Base-by-base conservation (phyloP, 2,329 filamentous ascomycete species). In the Fusarium brevicatenulatum region DNA sequence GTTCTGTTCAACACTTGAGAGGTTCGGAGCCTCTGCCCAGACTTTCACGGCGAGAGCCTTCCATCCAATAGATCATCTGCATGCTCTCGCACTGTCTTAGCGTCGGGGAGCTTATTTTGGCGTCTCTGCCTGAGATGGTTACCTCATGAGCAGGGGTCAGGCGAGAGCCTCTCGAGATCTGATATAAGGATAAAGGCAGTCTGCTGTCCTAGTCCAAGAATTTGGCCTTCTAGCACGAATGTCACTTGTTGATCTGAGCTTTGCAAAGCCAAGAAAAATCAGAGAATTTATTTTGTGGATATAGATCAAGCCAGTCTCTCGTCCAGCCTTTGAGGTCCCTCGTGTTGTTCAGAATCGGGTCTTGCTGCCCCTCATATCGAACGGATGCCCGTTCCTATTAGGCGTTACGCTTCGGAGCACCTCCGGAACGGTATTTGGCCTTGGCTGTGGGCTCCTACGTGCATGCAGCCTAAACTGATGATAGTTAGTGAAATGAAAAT, bases 341-440 rank as follows among this genome's bases (percentile, higher is more conserved):
- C 43, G 9, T 28, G 18, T 19, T 19, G 30, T 40, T 25, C 18
- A 53, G n/a, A 42, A 19, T 23, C 36, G n/a, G 25, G 28, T 15
- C 36, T 39, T 16, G 39, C 32, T 64, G 39, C 36, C 46, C 39
- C 37, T 23, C 9, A 39, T 43, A 7, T 39, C 25, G 13, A 9
- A 63, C 32, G n/a, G 43, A 59, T 59, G 32, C 11, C 23, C 43
- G 39, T n/a, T 50, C 16, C 28, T 40, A 40, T 30, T 44, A 36
- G 23, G n/a, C 18, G 13, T 39, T 53, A 21, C 52, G 25, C 19
- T 66, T 42, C 66, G 66, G 65, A 69, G 44, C 19, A 57, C 39
- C 65, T 69, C 65, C 57, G 57, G 50, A 37, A 37, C 21, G 21
- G 36, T 46, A 16, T 46, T 21, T 34, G 13, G 44, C 25, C 65